Conservation (phyloP, 257 asterid genomes). For the Lithospermum erythrorhizon region DNA sequence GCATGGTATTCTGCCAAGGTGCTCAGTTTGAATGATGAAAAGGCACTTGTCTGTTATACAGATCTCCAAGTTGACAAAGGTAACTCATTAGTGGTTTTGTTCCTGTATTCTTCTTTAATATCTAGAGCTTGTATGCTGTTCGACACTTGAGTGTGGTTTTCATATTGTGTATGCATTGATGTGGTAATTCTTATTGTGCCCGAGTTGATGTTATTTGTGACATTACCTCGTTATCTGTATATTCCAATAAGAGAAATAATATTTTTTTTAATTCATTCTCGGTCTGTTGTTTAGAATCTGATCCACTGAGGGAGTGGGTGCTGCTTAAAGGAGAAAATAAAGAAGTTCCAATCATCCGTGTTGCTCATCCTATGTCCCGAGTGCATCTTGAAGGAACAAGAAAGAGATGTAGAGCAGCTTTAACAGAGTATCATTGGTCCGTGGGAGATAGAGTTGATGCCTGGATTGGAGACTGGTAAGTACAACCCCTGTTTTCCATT, state of each 20-base stretch:
- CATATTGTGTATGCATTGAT: background rate
- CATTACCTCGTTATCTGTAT: background rate
- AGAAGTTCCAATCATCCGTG: slow-evolving; percentile 47
- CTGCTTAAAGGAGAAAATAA: slow-evolving; percentile 48
- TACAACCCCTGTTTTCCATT: background rate
- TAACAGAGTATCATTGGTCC: slow-evolving; percentile 64
- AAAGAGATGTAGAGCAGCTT: slow-evolving; percentile 80
- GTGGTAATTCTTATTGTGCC: background rate
- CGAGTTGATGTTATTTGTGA: slow-evolving; percentile 1
- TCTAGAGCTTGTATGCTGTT: too few relatives aligned
- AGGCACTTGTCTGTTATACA: slow-evolving; percentile 61
- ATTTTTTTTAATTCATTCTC: background rate
- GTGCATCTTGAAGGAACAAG: slow-evolving; percentile 53
- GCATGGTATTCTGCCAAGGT: slow-evolving; percentile 81
- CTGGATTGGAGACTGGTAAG: slow-evolving; percentile 66
- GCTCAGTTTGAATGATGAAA: slow-evolving; percentile 49
- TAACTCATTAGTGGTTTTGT: slow-evolving; percentile 23
- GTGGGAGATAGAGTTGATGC: slow-evolving; percentile 91
- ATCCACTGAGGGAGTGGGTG: slow-evolving; percentile 73
- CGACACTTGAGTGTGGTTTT: too few relatives aligned
- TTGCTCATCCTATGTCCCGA: slow-evolving; percentile 52
- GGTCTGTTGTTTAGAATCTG: slow-evolving; percentile 25
- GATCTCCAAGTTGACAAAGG: slow-evolving; percentile 59
- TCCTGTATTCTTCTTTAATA: background rate
- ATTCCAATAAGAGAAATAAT: too few relatives aligned